Conservation (phyloP, 345 rosid genomes). For the Gossypium rotundifolium region DNA sequence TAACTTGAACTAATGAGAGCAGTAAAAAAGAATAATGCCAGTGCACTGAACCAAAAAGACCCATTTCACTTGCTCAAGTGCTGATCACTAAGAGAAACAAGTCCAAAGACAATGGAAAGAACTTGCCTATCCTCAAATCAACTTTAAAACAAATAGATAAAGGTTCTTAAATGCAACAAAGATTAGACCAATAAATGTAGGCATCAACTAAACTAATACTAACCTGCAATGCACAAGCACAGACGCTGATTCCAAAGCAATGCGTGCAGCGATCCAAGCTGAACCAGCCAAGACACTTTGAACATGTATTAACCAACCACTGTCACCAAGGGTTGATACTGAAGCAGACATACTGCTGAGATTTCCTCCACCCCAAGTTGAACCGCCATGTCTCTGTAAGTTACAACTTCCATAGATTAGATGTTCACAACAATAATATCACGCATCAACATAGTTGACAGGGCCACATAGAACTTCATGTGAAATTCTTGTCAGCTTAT, state of each 20-base stretch:
- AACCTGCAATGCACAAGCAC: constrained; percentile 99
- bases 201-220: constrained; percentile 16
- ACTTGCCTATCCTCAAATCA: neutral
- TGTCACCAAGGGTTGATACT: constrained; percentile 95
- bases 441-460: neutral
- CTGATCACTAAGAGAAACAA: neutral
- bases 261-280: constrained; percentile 96
- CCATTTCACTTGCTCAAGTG: constrained; percentile 5
- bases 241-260: constrained; percentile 87
- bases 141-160: neutral
- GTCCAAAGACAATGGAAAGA: neutral
- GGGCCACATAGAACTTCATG: neutral
- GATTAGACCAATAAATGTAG: neutral
- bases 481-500: neutral
- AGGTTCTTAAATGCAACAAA: neutral
- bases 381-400: constrained; percentile 91
- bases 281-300: constrained; percentile 97
- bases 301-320: constrained; percentile 96
- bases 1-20: neutral
- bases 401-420: constrained; percentile 7
- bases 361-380: constrained; percentile 98
- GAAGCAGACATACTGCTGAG: constrained; percentile 99
- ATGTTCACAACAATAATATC: neutral
- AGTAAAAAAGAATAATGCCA: neutral
- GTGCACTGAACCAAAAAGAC: neutral